A percentile compares a stretch with the other conserved stretches of the same genome.
Evolutionary conservation across 1,284 basidiomycete species (phyloP).

Genomic region (Uromyces viciae-fabae): DNA sequence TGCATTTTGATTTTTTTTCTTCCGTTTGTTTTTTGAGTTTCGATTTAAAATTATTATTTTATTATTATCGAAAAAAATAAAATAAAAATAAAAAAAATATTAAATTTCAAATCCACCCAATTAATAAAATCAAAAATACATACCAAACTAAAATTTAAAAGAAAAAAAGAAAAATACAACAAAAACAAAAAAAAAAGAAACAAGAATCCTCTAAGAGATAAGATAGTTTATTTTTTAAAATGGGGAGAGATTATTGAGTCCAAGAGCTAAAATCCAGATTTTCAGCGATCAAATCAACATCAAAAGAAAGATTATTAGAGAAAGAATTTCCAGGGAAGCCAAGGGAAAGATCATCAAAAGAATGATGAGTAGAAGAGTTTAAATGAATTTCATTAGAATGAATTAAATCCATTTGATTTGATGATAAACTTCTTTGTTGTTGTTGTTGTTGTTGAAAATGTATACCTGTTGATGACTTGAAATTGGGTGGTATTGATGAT

Average conservation of each 20-base stretch:
- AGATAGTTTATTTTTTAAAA: no score
- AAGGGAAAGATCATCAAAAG: background rate
- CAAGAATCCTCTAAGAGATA: no score
- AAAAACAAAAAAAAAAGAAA: background rate
- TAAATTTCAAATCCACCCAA: no score
- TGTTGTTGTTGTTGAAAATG: background rate
- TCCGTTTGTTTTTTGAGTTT: no score
- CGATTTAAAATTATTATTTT: no score
- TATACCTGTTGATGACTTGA: background rate
- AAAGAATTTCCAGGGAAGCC: background rate
- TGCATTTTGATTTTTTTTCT: no score
- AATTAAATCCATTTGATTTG: background rate
- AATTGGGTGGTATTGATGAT: background rate
- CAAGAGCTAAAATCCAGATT: slow-evolving; percentile 20
- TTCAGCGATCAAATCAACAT: background rate
- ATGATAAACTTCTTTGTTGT: background rate
- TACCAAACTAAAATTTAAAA: background rate
- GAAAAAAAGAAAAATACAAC: background rate
- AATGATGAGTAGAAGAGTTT: background rate
- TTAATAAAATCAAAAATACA: no score
- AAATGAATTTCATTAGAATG: background rate
- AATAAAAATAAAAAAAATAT: no score
- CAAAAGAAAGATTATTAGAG: background rate
- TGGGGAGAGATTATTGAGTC: background rate
- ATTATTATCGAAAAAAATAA: no score